Base-by-base conservation (phyloP, 106 monocot genomes). In the Dendrobium huoshanense region DNA sequence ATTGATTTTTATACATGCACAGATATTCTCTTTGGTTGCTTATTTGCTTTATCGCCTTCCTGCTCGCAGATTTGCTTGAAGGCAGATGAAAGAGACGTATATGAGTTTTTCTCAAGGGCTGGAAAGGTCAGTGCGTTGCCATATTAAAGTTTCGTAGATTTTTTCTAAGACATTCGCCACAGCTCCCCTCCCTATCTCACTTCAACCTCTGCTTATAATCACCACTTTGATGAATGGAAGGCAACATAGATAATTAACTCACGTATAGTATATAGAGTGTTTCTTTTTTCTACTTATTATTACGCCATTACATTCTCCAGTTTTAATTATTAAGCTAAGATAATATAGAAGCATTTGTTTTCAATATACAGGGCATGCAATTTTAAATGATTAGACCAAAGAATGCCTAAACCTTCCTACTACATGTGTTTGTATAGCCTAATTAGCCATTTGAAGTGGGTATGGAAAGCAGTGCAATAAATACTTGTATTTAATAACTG, bases 41-140 rank as follows among this genome's bases (percentile, higher is more conserved):
- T 37, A 72, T 56, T 70, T 24, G 20, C 51, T 78, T 81, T 37
- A 29, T 9, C 51, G 51, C 22, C 1, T 29, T 19, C 15, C 4
- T 78, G 45, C 73, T 77, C 49, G 33, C 83, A 96, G 96, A 90
- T 96, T 47, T 87, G 82, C 79, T 87, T 96, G 82, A 96, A 90
- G 86, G 93, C 96, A 33, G 92, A 96, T 85, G 96, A 96, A 89
- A 84, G 96, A 86, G 94, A 96, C 75, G 92, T 96, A 16, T 96
- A 94, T 82, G 96, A 96, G 25, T 96, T 96, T 72, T 96, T 96
- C 77, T 96, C 96, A 27, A 92, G 90, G 77, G 96, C 96, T 82
- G 96, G 96, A 75, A 96, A 96, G 92, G 96, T 96, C 10, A 86
- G 87, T 84, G 18, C 51, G 9, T n/a, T 25, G 24, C 45, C 49